Evolutionary conservation across 805 yeast genomes (phyloP), one percentile per base, ranked within the genome.

Genomic region (Lipomyces yamadae): DNA sequence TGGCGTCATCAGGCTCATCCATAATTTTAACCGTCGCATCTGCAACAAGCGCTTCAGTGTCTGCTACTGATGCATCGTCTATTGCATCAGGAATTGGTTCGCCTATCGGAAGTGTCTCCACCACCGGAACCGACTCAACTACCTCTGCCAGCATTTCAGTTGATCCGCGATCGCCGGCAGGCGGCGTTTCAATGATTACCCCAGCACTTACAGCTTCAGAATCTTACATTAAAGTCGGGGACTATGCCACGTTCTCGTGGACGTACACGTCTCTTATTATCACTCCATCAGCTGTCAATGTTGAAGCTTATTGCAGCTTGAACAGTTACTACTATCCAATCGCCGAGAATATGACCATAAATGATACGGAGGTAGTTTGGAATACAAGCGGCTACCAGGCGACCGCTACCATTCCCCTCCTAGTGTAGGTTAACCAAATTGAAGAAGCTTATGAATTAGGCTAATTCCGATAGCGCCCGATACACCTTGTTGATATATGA

Each of bases 161-260:
- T 45, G 72, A 78, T 59, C 78, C 81, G 4, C 65, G 70, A 6
- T 65, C 71, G 2, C 80, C 82, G 1, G 77, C 69, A 0, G 82
- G 82, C 6, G 77, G 78, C 0, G 72, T 79, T 4, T 63, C 76
- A 1, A 62, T 80, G 62, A 50, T 70, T 5, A 74, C 78, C 7
- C 82, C 82, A 0, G 72, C 72, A 6, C 67, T 78, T 4, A 76
- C 80, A 10, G 72, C 72, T 42, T 62, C 74, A 13, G 58, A 74
- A 8, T 77, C 81, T 0, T 80, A 80, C 61, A 70, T 80, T 62
- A 78, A 77, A 68, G 69, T 76, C 39, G 82, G 82, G 2, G 76
- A 73, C 29, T 66, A 70, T 35, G 82, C 81, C 29, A 78, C 82
- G 5, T 80, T 80, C 66, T 72, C 76, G 39, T 80, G 82, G 82